Conservation (phyloP, 306 rosid species). For the Psophocarpus tetragonolobus region DNA sequence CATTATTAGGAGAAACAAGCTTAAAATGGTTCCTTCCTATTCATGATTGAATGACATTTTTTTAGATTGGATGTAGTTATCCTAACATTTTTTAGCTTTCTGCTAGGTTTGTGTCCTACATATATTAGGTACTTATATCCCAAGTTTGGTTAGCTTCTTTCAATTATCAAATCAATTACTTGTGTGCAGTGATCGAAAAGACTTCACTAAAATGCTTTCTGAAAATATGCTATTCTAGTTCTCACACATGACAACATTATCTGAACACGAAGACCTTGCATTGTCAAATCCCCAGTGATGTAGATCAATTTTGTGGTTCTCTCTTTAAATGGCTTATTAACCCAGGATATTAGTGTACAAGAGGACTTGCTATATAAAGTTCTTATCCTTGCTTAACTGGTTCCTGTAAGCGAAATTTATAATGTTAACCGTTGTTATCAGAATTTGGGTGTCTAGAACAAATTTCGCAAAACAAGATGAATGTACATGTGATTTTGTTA, state of each 20-base stretch:
- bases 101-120: background rate
- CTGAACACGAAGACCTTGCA: conserved; percentile 11
- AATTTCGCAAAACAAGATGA: background rate
- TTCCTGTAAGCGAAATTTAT: conserved; percentile 8
- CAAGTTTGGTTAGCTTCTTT: conserved; percentile 2
- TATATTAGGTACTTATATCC: background rate
- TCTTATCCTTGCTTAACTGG: background rate
- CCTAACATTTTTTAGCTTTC: too few relatives aligned
- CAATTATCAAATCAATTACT: background rate
- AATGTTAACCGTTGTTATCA: background rate
- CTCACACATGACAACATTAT: conserved; percentile 3
- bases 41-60: too few relatives aligned
- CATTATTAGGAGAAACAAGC: too few relatives aligned
- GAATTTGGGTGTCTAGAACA: background rate
- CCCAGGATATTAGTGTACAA: conserved; percentile 9
- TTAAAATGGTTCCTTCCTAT: too few relatives aligned
- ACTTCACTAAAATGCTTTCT: conserved; percentile 5
- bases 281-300: background rate
- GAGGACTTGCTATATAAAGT: background rate
- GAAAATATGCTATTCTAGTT: conserved; percentile 13
- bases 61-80: too few relatives aligned
- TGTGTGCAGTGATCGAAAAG: conserved; percentile 35
- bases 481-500: background rate
- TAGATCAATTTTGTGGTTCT: conserved; percentile 7
- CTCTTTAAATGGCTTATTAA: background rate